Conservation (phyloP, 148 eudicot species). For the Hydrangea macrophylla region DNA sequence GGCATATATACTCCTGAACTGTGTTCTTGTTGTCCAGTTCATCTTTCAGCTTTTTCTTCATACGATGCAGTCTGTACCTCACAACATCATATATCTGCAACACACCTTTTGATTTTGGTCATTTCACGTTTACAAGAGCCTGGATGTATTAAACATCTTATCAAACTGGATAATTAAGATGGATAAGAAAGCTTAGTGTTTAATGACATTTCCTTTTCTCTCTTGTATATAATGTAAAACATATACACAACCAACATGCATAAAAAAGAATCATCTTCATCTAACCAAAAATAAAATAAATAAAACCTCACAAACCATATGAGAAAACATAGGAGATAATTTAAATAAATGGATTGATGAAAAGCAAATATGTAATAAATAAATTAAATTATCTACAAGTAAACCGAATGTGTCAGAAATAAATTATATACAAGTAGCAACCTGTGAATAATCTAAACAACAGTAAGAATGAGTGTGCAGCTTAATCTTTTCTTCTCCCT, state of each 20-base stretch:
- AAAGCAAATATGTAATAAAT: neutral
- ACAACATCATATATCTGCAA: slow-evolving; percentile 96
- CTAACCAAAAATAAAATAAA: neutral
- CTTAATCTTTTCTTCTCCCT: slow-evolving; percentile 91
- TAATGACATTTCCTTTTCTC: too few species aligned
- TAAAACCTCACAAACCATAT: neutral
- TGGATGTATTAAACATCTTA: neutral
- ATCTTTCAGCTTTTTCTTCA: slow-evolving; percentile 94
- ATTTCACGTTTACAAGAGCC: neutral
- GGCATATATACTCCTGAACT: slow-evolving; percentile 90
- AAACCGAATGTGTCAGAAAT: neutral
- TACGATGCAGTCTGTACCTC: slow-evolving; percentile 88
- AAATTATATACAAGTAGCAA: slow-evolving; percentile 22
- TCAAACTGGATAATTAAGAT: neutral
- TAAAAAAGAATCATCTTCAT: neutral
- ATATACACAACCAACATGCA: neutral
- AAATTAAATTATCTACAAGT: neutral
- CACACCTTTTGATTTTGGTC: slow-evolving; percentile 6
- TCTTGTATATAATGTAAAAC: neutral
- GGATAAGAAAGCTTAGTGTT: neutral
- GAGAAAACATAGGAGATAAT: neutral
- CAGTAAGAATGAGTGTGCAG: slow-evolving; percentile 96
- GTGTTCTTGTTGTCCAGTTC: slow-evolving; percentile 95
- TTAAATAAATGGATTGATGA: neutral
- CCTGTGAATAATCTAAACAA: slow-evolving; percentile 98